Base-by-base conservation (phyloP, 441 rosid genomes). In the Pelargonium fulgidum region DNA sequence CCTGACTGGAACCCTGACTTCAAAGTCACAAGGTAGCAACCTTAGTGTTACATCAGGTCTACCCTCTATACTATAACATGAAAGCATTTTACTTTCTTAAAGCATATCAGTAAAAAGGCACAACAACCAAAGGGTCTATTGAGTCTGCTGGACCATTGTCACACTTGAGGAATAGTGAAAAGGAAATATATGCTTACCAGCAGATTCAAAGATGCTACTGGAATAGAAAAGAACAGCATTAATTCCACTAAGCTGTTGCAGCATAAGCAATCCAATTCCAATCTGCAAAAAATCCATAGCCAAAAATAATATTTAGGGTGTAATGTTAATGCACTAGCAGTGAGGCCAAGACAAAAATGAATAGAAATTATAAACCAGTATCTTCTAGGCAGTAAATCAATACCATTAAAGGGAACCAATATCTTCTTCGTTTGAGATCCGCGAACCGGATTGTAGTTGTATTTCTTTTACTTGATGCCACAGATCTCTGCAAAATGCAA, bases 221-320 rank as follows among this genome's bases (percentile, higher is more conserved):
- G 97, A 89, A 78, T 93, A 93, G 82, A 93, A 93, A 16, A 89
- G 73, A 71, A 93, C 89, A 54, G 87, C 98, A 22, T 93, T 93
- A 22, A 85, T 79, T 69, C 98, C 97, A 75, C 85, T 79, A 66
- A 90, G 87, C 68, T 90, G 98, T 80, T 88, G 97, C 76, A 89
- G 78, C 54, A 78, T 65, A 75, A 92, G 95, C 65, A 92, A 77
- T 70, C 95, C 98, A 47, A 89, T 87, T 63, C 92, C 95, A 73
- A 92, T 81, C 96, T 92, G 83, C 72, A 80, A 24, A 54, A 74
- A 42, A 73, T 29, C 59, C 12, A 75, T 62, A 61, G 1, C 36
- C 14, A 12, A 16, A 50, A 29, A 29, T 10, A 6, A n/a, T 56
- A 17, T 17, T 56, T 19, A 17, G 12, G 62, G 19, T 56, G 3